These are phyloP conservation scores for Marvania coccoides DNA, from an alignment of 139 green algal species.

Conservation along the genomic window DNA sequence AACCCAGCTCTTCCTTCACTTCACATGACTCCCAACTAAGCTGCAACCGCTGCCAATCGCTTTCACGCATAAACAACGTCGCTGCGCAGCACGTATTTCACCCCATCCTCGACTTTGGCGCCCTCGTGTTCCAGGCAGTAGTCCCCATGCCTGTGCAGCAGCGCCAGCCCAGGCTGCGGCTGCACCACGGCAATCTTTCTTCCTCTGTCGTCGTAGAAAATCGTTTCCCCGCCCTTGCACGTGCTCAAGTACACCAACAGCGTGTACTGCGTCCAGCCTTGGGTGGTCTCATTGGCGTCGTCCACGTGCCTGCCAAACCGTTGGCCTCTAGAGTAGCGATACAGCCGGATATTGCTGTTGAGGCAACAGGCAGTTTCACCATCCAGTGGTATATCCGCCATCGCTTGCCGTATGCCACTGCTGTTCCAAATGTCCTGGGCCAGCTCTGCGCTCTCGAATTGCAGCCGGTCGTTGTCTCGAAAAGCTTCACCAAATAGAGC, in stretches of 20 bases:
- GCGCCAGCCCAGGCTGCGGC: conserved; percentile 38
- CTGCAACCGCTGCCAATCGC: background rate
- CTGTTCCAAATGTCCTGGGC: conserved; percentile 21
- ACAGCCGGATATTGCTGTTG: conserved; percentile 59
- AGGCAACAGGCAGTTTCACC: conserved; percentile 19
- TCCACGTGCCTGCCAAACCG: conserved; percentile 60
- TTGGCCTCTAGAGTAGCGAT: conserved; percentile 52
- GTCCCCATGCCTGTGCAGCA: conserved; percentile 65
- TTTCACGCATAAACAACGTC: conserved; percentile 52
- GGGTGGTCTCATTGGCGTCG: conserved; percentile 26
- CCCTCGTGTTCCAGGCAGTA: conserved; percentile 63
- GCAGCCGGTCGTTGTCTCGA: conserved; percentile 48
- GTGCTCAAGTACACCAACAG: conserved; percentile 58
- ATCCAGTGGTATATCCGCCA: conserved; percentile 16
- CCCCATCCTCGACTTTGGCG: conserved; percentile 27
- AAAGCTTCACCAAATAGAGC: conserved; percentile 45
- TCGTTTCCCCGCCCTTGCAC: conserved; percentile 32
- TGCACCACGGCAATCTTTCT: conserved; percentile 25
- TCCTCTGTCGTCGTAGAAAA: conserved; percentile 34
- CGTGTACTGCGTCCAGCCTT: conserved; percentile 41
- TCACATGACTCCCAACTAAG: no score
- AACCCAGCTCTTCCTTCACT: no score
- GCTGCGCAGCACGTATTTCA: conserved; percentile 66
- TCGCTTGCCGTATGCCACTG: conserved; percentile 21
- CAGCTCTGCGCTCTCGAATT: conserved; percentile 5